Evolutionary conservation across 352 stramenopile genomes (phyloP), one percentile per base, ranked within the genome.

Genomic region (Globisporangium ultimum): DNA sequence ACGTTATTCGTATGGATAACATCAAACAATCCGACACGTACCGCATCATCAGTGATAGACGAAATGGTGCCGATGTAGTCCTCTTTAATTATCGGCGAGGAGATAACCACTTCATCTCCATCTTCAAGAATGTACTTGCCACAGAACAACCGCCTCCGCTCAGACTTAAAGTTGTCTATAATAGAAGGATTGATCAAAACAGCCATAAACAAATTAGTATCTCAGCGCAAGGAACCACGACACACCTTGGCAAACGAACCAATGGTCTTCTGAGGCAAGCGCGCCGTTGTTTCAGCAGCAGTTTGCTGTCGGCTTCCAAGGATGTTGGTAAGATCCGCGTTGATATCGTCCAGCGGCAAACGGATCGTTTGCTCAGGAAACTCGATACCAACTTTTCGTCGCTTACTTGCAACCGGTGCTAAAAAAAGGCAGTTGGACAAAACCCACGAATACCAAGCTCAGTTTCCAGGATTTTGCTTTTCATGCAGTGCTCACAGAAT

Each of bases 61-160:
- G 73, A 81, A 60, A 94, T 89, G 20, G 70, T 84, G 54, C 84
- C 84, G n/a, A 84, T 78, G 66, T 89, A 94, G 40, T 90, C 68
- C 60, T 89, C 75, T 28, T 85, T 67, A 40, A 88, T 66, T 15
- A 91, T 60, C 1, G 80, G 74, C 48, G 83, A 82, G 9, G 71
- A 80, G 51, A 92, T 59, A 10, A 85, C 71, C 28, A 92, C 80
- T 57, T 94, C 84, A 48, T 94, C 84, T 41, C 84, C 84, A 43
- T 94, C 82, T 58, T 92, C 80, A 58, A 91, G 89, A 9, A 91
- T 64, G 56, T 89, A 84, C 60, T 88, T 84, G 57, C 78, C 83
- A 36, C 77, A 89, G 43, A 75, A 56, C 58, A 94, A 56, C 45
- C 74, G 70, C 57, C 80, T 79, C 50, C 76, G 77, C 38, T 85